Conservation (phyloP, 768 basidiomycete genomes). For the Suillus bovinus region DNA sequence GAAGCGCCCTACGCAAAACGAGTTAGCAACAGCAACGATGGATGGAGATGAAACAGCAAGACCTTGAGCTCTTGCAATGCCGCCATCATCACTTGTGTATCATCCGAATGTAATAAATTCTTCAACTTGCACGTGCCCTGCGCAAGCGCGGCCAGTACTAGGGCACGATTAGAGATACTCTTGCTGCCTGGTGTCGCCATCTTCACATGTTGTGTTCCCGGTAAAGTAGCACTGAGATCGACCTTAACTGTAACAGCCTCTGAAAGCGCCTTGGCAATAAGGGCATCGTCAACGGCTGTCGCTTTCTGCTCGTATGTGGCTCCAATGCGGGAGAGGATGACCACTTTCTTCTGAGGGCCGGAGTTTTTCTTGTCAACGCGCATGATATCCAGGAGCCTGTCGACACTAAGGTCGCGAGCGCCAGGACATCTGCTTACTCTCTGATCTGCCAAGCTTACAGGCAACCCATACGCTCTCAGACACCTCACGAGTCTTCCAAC, state of each 20-base stretch:
- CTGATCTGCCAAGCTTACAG: conserved; percentile 77
- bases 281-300: conserved; percentile 75
- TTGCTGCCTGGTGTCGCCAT: conserved; percentile 97
- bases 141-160: conserved; percentile 91
- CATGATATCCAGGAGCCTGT: conserved; percentile 90
- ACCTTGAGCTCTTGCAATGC: conserved; percentile 89
- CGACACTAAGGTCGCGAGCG: conserved; percentile 72
- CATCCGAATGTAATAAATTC: conserved; percentile 95
- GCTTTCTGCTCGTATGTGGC: conserved; percentile 91
- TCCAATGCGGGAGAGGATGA: conserved; percentile 88
- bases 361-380: conserved; percentile 97
- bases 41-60: conserved; percentile 7
- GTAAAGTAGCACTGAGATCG: conserved; percentile 20
- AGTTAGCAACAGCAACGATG: conserved; percentile 5
- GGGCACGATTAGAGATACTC: conserved; percentile 92
- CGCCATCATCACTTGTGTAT: conserved; percentile 99
- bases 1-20: conserved; percentile 66
- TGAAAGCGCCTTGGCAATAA: conserved; percentile 80
- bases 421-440: conserved; percentile 72
- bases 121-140: conserved; percentile 84
- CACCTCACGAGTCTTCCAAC: conserved; percentile 88
- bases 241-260: conserved; percentile 73
- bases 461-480: conserved; percentile 89
- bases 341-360: conserved; percentile 90
- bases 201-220: conserved; percentile 36